Evolutionary conservation across 2,329 filamentous ascomycete genomes (phyloP).

Genomic region (Beauveria caledonica): DNA sequence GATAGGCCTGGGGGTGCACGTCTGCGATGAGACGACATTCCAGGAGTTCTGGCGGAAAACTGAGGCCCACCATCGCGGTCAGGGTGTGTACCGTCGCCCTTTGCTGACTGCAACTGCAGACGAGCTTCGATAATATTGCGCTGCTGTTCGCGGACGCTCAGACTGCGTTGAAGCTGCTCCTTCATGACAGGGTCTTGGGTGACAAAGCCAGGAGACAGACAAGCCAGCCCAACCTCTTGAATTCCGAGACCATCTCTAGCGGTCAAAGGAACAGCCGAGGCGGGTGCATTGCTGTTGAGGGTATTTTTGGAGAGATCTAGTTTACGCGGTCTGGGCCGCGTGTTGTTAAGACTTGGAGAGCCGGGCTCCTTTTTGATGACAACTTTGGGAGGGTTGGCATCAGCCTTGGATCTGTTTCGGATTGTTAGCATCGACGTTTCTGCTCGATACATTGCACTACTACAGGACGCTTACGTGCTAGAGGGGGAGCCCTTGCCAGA

Average conservation of each 20-base stretch:
- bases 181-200: constrained; percentile 96
- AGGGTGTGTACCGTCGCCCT: constrained; percentile 52
- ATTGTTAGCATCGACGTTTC: background rate
- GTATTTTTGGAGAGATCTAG: constrained; percentile 67
- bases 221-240: constrained; percentile 88
- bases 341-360: constrained; percentile 69
- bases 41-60: constrained; percentile 62
- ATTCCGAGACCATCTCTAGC: constrained; percentile 73
- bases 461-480: constrained; percentile 45
- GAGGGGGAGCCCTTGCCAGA: constrained; percentile 47
- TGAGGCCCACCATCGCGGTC: constrained; percentile 44
- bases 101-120: constrained; percentile 78
- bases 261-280: constrained; percentile 66
- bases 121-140: constrained; percentile 89
- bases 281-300: constrained; percentile 41
- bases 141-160: constrained; percentile 89
- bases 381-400: constrained; percentile 61
- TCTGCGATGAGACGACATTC: constrained; percentile 58
- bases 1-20: constrained; percentile 83
- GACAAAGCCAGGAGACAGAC: constrained; percentile 89
- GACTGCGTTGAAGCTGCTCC: constrained; percentile 87
- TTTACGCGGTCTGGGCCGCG: constrained; percentile 66
- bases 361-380: constrained; percentile 94
- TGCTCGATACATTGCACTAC: constrained; percentile 1
- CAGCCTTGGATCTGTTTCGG: constrained; percentile 37